phyloP scores from a whole-genome alignment of 495 filamentous ascomycete genomes.

The Xylaria flabelliformis region DNA sequence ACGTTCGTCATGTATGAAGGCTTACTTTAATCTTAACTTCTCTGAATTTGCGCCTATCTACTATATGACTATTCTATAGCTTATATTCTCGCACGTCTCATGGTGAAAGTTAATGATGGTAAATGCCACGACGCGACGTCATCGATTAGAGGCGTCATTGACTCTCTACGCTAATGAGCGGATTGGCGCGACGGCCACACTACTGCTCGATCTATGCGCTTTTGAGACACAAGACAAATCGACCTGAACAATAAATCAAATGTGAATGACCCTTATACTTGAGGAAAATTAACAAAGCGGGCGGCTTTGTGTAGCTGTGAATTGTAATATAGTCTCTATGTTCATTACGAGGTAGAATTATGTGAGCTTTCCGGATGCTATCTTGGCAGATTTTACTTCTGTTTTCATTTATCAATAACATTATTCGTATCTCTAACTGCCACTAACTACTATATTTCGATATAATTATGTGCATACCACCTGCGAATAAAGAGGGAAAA shows the following conservation, averaged over 20 bases:
- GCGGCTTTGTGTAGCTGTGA: neutral
- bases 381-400: neutral
- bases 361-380: neutral
- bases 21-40: neutral
- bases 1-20: neutral
- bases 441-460: neutral
- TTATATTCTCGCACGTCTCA: neutral
- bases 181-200: neutral
- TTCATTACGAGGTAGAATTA: neutral
- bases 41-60: neutral
- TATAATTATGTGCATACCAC: neutral
- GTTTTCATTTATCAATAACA: neutral
- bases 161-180: neutral
- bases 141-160: slow-evolving; percentile 18
- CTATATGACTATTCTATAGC: neutral
- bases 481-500: neutral
- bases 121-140: slow-evolving; percentile 24
- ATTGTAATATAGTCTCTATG: neutral
- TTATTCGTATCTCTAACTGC: neutral
- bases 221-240: neutral
- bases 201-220: slow-evolving; percentile 9
- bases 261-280: neutral
- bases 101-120: slow-evolving; percentile 20
- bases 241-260: neutral
- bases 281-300: neutral